Conservation (phyloP, 2,329 filamentous ascomycete species). For the Pseudogymnoascus sp. region DNA sequence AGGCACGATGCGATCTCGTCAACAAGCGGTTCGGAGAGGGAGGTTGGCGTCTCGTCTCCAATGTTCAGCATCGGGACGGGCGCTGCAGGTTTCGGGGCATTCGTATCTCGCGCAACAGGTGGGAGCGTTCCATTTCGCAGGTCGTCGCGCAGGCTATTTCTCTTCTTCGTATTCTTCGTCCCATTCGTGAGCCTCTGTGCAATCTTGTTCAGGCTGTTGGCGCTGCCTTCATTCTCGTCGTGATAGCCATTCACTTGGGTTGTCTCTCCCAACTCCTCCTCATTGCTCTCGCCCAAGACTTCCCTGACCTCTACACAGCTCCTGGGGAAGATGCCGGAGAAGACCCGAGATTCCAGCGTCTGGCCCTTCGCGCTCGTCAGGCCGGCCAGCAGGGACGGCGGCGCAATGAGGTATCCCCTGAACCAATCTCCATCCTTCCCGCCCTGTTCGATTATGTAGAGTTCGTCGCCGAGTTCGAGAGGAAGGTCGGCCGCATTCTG, state of each 20-base stretch:
- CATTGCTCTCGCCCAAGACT: slow-evolving; percentile 69
- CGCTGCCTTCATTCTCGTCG: slow-evolving; percentile 26
- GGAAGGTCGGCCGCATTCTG: slow-evolving; percentile 84
- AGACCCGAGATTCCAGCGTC: slow-evolving; percentile 89
- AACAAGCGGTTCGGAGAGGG: slow-evolving; percentile 78
- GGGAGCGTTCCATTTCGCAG: slow-evolving; percentile 21
- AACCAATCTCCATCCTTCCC: slow-evolving; percentile 80
- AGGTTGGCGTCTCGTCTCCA: slow-evolving; percentile 91
- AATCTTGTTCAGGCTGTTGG: slow-evolving; percentile 8
- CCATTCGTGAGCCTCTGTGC: slow-evolving; percentile 13
- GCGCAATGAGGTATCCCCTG: slow-evolving; percentile 89
- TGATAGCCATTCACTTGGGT: slow-evolving; percentile 31
- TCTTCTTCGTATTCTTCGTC: slow-evolving; percentile 13
- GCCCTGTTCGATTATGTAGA: slow-evolving; percentile 97
- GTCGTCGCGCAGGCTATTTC: slow-evolving; percentile 17
- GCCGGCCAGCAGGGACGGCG: slow-evolving; percentile 84
- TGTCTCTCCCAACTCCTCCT: slow-evolving; percentile 31
- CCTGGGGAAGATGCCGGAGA: slow-evolving; percentile 94
- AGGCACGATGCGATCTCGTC: slow-evolving; percentile 97
- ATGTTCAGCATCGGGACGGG: slow-evolving; percentile 97
- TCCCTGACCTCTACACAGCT: slow-evolving; percentile 94
- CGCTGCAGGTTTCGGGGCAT: slow-evolving; percentile 70
- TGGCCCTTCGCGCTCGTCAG: slow-evolving; percentile 86
- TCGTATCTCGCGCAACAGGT: slow-evolving; percentile 52
- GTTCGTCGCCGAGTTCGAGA: slow-evolving; percentile 93